These are phyloP conservation scores for Endothia cerciana DNA, from an alignment of 2,329 filamentous ascomycete species.

Conservation along the genomic window DNA sequence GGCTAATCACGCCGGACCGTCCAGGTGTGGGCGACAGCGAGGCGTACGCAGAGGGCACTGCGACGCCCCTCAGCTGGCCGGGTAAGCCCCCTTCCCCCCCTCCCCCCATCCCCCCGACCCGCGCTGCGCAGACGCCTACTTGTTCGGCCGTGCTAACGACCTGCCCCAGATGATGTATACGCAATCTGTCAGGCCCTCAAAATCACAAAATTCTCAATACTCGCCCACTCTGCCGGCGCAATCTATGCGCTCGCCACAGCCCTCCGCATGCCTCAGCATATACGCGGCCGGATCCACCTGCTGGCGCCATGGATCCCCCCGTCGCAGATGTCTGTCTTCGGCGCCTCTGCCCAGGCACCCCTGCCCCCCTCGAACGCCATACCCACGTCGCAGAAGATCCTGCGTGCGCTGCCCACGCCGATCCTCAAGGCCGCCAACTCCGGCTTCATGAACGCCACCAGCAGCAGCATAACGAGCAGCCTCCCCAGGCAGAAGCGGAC, in stretches of 20 bases:
- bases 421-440: slow-evolving; percentile 94
- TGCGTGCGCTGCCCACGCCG: slow-evolving; percentile 86
- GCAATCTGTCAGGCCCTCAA: slow-evolving; percentile 90
- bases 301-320: slow-evolving; percentile 97
- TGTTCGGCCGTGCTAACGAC: slow-evolving; percentile 37
- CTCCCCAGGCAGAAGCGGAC: slow-evolving; percentile 57
- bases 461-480: slow-evolving; percentile 79
- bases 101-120: background rate
- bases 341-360: slow-evolving; percentile 66
- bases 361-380: slow-evolving; percentile 82
- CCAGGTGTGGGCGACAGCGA: slow-evolving; percentile 94
- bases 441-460: slow-evolving; percentile 91
- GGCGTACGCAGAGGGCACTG: slow-evolving; percentile 77
- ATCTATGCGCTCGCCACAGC: slow-evolving; percentile 97
- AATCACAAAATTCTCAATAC: slow-evolving; percentile 93
- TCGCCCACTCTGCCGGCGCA: slow-evolving; percentile 96
- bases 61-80: slow-evolving; percentile 91
- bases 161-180: slow-evolving; percentile 73
- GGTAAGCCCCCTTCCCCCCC: slow-evolving; percentile 56
- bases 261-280: slow-evolving; percentile 92
- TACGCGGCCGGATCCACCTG: slow-evolving; percentile 90
- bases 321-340: slow-evolving; percentile 84
- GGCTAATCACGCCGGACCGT: slow-evolving; percentile 90
- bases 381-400: slow-evolving; percentile 87
- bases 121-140: slow-evolving; percentile 13